These are phyloP conservation scores for Botryobasidium botryosum DNA, from an alignment of 768 basidiomycete genomes.

Conservation along the genomic window DNA sequence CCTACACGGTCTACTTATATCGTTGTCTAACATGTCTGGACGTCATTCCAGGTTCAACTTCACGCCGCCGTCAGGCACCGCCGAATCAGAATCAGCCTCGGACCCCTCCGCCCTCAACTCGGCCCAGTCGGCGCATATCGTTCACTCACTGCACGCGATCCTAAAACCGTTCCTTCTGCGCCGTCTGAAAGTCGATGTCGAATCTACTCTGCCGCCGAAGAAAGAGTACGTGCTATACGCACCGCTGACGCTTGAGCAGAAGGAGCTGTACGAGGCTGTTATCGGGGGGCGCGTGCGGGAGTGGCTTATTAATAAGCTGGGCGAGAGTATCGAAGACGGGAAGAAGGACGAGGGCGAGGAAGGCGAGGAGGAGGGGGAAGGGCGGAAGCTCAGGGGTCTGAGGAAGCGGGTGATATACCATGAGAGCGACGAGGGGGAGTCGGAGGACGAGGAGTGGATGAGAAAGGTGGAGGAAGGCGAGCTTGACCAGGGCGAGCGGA, in stretches of 20 bases:
- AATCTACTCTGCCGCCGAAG: conserved; percentile 74
- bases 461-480: conserved; percentile 30
- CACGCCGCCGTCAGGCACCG: conserved; percentile 37
- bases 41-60: conserved; percentile 44
- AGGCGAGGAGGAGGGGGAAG: conserved; percentile 17
- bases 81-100: conserved; percentile 12
- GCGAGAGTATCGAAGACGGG: conserved; percentile 10
- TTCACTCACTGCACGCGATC: conserved; percentile 70
- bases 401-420: conserved; percentile 19
- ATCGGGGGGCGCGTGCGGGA: conserved; percentile 50
- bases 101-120: conserved; percentile 27
- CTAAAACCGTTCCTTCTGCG: conserved; percentile 91
- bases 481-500: conserved; percentile 25
- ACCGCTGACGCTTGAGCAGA: conserved; percentile 66
- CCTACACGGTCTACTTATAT: conserved; percentile 14
- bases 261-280: conserved; percentile 70
- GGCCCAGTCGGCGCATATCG: conserved; percentile 45
- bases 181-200: conserved; percentile 84
- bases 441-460: conserved; percentile 51
- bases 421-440: conserved; percentile 36
- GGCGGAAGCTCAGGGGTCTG: conserved; percentile 16
- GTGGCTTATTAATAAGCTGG: conserved; percentile 30
- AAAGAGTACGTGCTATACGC: conserved; percentile 93
- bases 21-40: conserved; percentile 18
- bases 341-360: conserved; percentile 15